phyloP scores from a whole-genome alignment of 371 early-diverging fungal species.

The Haplosporangium sp. region DNA sequence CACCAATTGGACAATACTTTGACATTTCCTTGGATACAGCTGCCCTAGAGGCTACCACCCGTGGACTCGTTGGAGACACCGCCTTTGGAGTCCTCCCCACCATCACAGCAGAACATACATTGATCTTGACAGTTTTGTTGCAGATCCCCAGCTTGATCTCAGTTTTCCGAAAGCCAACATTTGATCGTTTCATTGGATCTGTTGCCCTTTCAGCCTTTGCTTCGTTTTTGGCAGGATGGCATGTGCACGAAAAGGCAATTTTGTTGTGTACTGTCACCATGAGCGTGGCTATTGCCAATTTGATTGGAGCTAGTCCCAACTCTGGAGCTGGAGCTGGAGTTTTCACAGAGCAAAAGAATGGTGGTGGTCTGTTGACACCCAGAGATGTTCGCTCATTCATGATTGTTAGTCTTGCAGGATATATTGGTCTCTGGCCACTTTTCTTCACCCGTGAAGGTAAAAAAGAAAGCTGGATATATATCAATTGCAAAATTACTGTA shows the following conservation, averaged over 20 bases:
- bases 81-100: conserved; percentile 85
- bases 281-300: conserved; percentile 57
- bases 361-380: conserved; percentile 36
- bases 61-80: conserved; percentile 94
- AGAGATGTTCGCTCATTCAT: conserved; percentile 67
- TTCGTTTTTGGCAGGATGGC: conserved; percentile 97
- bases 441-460: conserved; percentile 82
- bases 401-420: conserved; percentile 79
- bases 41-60: conserved; percentile 78
- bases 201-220: conserved; percentile 86
- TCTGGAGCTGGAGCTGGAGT: conserved; percentile 38
- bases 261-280: conserved; percentile 88
- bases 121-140: conserved; percentile 79
- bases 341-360: conserved; percentile 11
- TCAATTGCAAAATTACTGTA: no score
- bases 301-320: conserved; percentile 42
- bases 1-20: conserved; percentile 55
- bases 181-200: conserved; percentile 77
- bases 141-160: conserved; percentile 65
- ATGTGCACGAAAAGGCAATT: conserved; percentile 98
- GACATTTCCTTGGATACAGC: conserved; percentile 56
- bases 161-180: conserved; percentile 77
- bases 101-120: conserved; percentile 79
- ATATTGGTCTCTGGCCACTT: conserved; percentile 87
- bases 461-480: background rate